Evolutionary conservation across 352 stramenopile species (phyloP), one percentile per base, ranked within the genome.

Genomic region (Pythium phragmiticola): DNA sequence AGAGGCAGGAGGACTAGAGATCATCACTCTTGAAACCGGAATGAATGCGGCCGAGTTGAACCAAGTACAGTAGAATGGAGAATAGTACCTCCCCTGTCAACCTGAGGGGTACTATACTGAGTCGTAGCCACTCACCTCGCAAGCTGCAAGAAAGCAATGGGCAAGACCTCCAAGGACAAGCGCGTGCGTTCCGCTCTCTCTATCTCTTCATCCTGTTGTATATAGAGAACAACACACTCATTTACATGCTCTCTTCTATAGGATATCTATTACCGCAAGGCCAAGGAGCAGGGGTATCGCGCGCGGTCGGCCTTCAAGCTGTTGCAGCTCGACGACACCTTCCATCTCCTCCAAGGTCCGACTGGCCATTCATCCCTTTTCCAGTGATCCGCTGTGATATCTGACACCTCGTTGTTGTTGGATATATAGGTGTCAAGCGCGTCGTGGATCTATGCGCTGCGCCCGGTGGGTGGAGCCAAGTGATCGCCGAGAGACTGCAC

Each of bases 221-320:
- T 54, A 5, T 9, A 19, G 19, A 21, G n/a, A 54, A 16, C 23
- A 8, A 3, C 9, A 16, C 30, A n/a, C 46, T n/a, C 13, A 41
- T 33, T 28, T 23, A 23, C 3, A 59, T 39, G 6, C 2, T 60
- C 14, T 19, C n/a, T 37, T 19, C 13, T 33, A 12, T 63, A 94
- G 80, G 91, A 98, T 48, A 97, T 98, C 23, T 97, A 97, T 76
- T 98, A 98, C 65, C 85, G 91, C 60, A 92, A 91, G 60, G 91
- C 91, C 23, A 98, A 97, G 72, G 85, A 97, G 62, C 82, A 95
- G 42, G 97, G 97, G 28, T 99, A 98, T 75, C 83, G 98, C 64
- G 98, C 98, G 36, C 87, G 98, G 42, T 99, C 93, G 37, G 98
- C 98, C 5, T 99, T 98, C 81, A 99, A 99, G 68, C 75, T 99